phyloP scores from a whole-genome alignment of 179 eudicot species.

The Vitellaria paradoxa region DNA sequence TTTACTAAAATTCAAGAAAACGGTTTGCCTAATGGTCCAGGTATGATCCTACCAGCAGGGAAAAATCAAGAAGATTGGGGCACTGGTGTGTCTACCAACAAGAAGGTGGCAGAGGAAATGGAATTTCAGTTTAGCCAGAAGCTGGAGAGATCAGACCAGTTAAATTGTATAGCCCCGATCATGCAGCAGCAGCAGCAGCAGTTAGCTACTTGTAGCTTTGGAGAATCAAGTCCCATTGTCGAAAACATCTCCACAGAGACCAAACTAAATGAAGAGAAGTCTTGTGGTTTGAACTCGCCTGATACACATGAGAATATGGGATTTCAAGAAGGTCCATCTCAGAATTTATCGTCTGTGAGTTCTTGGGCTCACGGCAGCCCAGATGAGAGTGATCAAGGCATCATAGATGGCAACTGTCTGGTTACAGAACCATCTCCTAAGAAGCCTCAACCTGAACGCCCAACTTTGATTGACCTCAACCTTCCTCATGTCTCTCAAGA shows the following conservation, averaged over 20 bases:
- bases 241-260: background rate
- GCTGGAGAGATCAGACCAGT: background rate
- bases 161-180: background rate
- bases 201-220: background rate
- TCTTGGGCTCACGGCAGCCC: constrained; percentile 9
- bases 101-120: background rate
- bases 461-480: constrained; percentile 33
- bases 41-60: background rate
- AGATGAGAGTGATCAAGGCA: constrained; percentile 3
- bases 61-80: background rate
- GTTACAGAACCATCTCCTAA: background rate
- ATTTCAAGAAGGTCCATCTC: constrained; percentile 2
- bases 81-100: background rate
- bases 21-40: constrained; percentile 5
- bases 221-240: background rate
- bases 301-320: background rate
- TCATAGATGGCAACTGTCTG: background rate
- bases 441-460: constrained; percentile 1
- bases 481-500: constrained; percentile 29
- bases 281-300: background rate
- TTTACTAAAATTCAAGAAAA: background rate
- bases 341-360: background rate
- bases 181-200: background rate
- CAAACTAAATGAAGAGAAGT: background rate
- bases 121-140: background rate